A percentile compares a stretch with the other conserved stretches of the same genome.
phyloP scores from a whole-genome alignment of 1,139 yeast genomes.

The Candida sojae region DNA sequence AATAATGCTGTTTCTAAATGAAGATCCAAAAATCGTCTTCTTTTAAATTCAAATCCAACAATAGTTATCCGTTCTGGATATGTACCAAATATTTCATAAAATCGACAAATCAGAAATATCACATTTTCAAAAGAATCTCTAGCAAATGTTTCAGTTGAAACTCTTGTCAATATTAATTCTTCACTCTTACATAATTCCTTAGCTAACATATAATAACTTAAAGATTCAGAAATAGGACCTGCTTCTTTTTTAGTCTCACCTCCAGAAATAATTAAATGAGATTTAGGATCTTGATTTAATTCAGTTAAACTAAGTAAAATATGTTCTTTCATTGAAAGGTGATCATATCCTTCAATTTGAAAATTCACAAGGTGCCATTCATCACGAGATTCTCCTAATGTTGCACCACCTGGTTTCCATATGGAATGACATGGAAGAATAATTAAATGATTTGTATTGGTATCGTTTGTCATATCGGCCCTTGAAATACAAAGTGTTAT shows the following conservation, averaged over 20 bases:
- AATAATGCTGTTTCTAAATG: conserved; percentile 55
- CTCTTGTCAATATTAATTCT: conserved; percentile 20
- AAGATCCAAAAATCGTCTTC: conserved; percentile 52
- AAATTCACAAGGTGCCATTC: conserved; percentile 71
- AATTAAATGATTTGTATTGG: conserved; percentile 27
- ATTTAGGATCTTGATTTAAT: conserved; percentile 27
- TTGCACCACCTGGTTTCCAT: conserved; percentile 44
- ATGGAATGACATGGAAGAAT: conserved; percentile 72
- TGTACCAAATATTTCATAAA: conserved; percentile 42
- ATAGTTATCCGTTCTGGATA: conserved; percentile 59
- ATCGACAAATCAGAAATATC: conserved; percentile 61
- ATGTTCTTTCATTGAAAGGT: conserved; percentile 67
- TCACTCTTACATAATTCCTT: conserved; percentile 13
- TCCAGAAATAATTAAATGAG: conserved; percentile 61
- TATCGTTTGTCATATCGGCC: not conserved
- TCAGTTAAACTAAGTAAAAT: conserved; percentile 39
- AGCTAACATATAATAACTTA: conserved; percentile 52
- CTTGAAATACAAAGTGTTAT: too few relatives aligned
- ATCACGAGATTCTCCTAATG: conserved; percentile 35
- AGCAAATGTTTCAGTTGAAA: conserved; percentile 66
- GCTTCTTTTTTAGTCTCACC: conserved; percentile 65
- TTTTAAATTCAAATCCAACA: conserved; percentile 76
- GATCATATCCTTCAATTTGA: conserved; percentile 70
- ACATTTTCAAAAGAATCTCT: conserved; percentile 83
- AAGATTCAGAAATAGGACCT: conserved; percentile 62